Base-by-base conservation (phyloP, 768 basidiomycete genomes). In the Hebeloma cylindrosporum region DNA sequence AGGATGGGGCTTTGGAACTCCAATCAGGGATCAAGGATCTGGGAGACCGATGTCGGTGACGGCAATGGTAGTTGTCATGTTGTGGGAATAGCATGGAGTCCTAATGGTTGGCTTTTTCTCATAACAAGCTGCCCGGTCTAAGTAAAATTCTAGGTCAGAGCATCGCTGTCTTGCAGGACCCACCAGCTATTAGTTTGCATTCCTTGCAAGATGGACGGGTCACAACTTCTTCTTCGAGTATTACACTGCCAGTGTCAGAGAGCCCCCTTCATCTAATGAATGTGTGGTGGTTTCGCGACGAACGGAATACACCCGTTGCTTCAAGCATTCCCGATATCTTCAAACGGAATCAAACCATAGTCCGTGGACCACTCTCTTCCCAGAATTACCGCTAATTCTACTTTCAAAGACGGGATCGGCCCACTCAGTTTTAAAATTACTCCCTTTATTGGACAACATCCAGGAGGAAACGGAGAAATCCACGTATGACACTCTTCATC, bases 201-300 rank as follows among this genome's bases (percentile, higher is more conserved):
- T 91, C 89, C 8, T 67, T 91, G 17, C 88, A 91, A 64, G 82
- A 91, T 60, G 90, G 90, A 5, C 72, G 64, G 32, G 67, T 78
- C 50, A n/a, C n/a, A n/a, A 71, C 79, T 46, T 72, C 76, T 21
- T 66, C 65, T 13, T 58, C 85, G 30, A 65, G 70, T 16, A 54
- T 81, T 31, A 54, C 60, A 28, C 36, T 48, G 11, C 46, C 51
- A 14, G 39, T 56, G 23, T 31, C 29, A 43, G 43, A 49, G 42
- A 47, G 47, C 18, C 17, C 55, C 20, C 48, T 54, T 40, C 61
- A 57, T 21, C 49, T 88, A 14, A 65, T 68, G 11, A 75, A 74
- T n/a, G 63, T 86, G 21, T 88, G 85, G 85, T 91, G 90, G 89
- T 81, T 86, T 58, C 63, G 64, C 42, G 71, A 81, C 35, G 70